These are phyloP conservation scores for Endocarpon pusillum DNA, from an alignment of 495 filamentous ascomycete genomes.

Conservation along the genomic window DNA sequence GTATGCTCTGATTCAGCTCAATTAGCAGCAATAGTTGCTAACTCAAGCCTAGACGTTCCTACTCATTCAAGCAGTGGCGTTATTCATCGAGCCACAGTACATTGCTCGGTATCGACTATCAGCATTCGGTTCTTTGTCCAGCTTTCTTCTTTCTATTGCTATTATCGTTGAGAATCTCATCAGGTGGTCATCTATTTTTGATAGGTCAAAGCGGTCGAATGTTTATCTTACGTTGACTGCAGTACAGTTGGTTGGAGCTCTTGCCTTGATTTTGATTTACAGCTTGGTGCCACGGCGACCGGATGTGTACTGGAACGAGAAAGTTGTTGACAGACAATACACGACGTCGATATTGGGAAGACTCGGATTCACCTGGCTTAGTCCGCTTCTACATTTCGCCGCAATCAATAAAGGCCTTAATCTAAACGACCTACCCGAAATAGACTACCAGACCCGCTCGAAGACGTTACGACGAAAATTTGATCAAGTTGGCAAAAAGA, in stretches of 20 bases:
- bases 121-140: slow-evolving; percentile 3
- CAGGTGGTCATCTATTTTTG: neutral
- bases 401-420: slow-evolving; percentile 37
- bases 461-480: slow-evolving; percentile 31
- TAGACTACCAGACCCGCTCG: slow-evolving; percentile 31
- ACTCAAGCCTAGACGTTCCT: slow-evolving; percentile 5
- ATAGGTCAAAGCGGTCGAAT: no score
- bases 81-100: slow-evolving; percentile 3
- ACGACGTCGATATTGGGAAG: slow-evolving; percentile 42
- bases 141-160: slow-evolving; percentile 15
- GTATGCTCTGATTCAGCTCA: slow-evolving; percentile 17
- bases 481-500: slow-evolving; percentile 26
- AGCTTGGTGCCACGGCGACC: slow-evolving; percentile 46
- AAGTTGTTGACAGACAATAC: slow-evolving; percentile 44
- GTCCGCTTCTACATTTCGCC: slow-evolving; percentile 32
- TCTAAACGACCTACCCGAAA: slow-evolving; percentile 39
- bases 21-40: neutral
- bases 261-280: slow-evolving; percentile 17
- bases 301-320: slow-evolving; percentile 37
- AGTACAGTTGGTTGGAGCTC: slow-evolving; percentile 10
- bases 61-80: slow-evolving; percentile 5
- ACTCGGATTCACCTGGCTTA: slow-evolving; percentile 49
- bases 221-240: neutral
- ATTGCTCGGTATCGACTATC: slow-evolving; percentile 1
- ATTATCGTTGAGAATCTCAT: slow-evolving; percentile 4